A percentile compares a stretch with the other conserved stretches of the same genome.
Evolutionary conservation across 176 grass and related monocot genomes (phyloP).

Genomic region (Hordeum marinum): DNA sequence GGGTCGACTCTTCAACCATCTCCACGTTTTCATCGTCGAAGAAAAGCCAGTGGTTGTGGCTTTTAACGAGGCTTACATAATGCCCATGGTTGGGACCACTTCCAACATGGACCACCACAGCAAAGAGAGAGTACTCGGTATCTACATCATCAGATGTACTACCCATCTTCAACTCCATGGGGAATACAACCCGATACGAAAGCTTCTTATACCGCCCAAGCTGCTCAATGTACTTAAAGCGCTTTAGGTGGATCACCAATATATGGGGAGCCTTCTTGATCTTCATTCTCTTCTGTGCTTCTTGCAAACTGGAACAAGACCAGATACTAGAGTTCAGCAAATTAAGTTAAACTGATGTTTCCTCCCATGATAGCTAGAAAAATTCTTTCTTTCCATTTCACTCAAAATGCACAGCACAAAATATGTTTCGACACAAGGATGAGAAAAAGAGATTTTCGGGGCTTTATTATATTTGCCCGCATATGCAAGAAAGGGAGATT

Average conservation of each 20-base stretch:
- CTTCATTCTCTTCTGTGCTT: conserved; percentile 98
- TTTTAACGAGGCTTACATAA: conserved; percentile 95
- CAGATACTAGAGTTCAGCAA: conserved; percentile 23
- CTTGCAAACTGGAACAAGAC: conserved; percentile 72
- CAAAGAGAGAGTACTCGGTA: conserved; percentile 88
- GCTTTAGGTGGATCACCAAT: conserved; percentile 93
- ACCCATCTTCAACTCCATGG: conserved; percentile 88
- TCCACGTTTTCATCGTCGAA: conserved; percentile 96
- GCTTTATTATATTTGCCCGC: not conserved
- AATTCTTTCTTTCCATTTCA: not conserved
- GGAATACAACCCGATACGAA: conserved; percentile 94
- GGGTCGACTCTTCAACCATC: conserved; percentile 89
- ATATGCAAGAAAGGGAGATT: conserved; percentile 5
- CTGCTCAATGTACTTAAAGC: conserved; percentile 95
- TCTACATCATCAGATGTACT: conserved; percentile 77
- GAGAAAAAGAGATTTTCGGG: not conserved
- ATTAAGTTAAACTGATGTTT: conserved; percentile 15
- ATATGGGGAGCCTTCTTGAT: conserved; percentile 94
- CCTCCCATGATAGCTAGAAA: not conserved
- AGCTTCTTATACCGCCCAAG: conserved; percentile 93
- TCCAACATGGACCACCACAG: conserved; percentile 91
- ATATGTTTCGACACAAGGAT: not conserved
- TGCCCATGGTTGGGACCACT: conserved; percentile 98
- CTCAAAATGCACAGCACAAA: conserved; percentile 9
- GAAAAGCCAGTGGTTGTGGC: conserved; percentile 94